Percentiles rank a stretch among this genome's conserved stretches.
These are phyloP conservation scores for Solanum pimpinellifolium DNA, from an alignment of 257 asterid genomes.

Conservation along the genomic window DNA sequence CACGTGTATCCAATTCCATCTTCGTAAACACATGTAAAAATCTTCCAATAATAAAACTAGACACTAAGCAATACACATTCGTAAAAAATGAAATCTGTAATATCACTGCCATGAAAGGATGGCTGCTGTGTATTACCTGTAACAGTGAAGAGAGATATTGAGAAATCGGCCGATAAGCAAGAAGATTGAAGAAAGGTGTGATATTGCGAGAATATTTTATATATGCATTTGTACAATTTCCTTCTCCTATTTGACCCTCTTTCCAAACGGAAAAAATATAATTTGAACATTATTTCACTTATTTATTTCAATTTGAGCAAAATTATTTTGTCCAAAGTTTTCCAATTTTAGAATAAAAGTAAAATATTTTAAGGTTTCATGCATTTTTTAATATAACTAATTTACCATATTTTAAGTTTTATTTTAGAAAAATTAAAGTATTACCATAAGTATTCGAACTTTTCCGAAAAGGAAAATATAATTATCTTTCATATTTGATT, in stretches of 20 bases:
- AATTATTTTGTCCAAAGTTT: too few relatives aligned
- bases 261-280: not conserved
- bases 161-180: not conserved
- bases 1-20: not conserved
- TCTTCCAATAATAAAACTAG: not conserved
- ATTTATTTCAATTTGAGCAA: too few relatives aligned
- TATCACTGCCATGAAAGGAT: not conserved
- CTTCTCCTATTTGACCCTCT: not conserved
- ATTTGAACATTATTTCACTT: not conserved
- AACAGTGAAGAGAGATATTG: not conserved
- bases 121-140: not conserved
- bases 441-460: too few relatives aligned
- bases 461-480: too few relatives aligned
- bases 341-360: too few relatives aligned
- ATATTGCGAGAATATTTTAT: not conserved
- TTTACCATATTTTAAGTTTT: too few relatives aligned
- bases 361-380: too few relatives aligned
- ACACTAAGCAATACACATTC: not conserved
- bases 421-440: too few relatives aligned
- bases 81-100: not conserved
- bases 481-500: too few relatives aligned
- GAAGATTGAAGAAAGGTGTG: not conserved
- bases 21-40: not conserved
- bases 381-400: too few relatives aligned
- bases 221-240: not conserved